Evolutionary conservation across 2,329 filamentous ascomycete genomes (phyloP), one percentile per base, ranked within the genome.

Genomic region (Colletotrichum magnum): DNA sequence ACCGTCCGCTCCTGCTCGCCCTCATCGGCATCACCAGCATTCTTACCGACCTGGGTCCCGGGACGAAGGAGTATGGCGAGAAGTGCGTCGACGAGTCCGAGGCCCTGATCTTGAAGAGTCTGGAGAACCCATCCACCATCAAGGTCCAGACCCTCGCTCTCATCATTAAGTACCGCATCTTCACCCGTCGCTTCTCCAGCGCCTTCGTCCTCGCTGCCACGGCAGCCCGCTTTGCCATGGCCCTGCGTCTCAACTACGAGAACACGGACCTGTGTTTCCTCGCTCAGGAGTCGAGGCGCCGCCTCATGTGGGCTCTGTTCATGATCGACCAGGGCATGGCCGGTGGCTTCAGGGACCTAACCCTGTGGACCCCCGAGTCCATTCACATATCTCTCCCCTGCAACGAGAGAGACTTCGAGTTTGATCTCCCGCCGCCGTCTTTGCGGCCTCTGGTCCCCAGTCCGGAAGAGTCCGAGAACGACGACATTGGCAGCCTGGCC

Each of bases 1-100:
- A 89, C 73, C 83, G 82, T 48, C 80, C 86, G 2, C 78, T 89
- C 6, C 79, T 89, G 4, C 80, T 89, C 5, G 86, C 87, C 47
- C 77, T 89, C 4, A 80, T 89, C 7, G 87, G 87, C 58, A 87
- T 89, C 73, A 88, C 87, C 2, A 85, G 86, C 3, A 79, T 88
- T 39, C 81, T 89, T 54, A 88, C 85, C 6, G 86, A 88, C 72
- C 79, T 89, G 74, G 87, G 87, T 0, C 82, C 82, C 0, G 85
- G 84, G 6, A 84, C 85, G 73, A 80, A 81, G 36, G 84, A 87
- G 24, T 87, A 87, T 69, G 87, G 87, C 41, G 80, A 83, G 48
- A 84, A 81, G 56, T 89, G 87, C 74, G 83, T 89, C 67, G 83
- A 87, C 67, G 85, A 87, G 70, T 87, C 87, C 43, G 86, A 88